A percentile compares a stretch with the other conserved stretches of the same genome.
Evolutionary conservation across 371 early-diverging fungal genomes (phyloP).

Genomic region (Amoeboaphelidium protococcarum): DNA sequence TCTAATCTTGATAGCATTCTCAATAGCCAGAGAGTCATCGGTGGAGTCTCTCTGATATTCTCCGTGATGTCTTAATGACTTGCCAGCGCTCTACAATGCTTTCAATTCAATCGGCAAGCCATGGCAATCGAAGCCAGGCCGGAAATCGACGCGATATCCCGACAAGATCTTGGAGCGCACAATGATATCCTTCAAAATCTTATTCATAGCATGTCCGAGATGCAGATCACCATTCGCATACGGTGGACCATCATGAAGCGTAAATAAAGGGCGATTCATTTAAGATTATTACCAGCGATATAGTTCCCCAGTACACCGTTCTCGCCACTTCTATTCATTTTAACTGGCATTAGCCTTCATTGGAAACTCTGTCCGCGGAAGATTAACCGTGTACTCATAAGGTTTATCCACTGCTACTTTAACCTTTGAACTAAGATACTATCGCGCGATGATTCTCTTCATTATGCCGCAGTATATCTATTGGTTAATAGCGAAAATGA

Average conservation of each 20-base stretch:
- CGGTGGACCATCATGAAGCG: constrained; percentile 88
- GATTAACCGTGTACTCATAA: constrained; percentile 29
- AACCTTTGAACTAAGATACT: too few species aligned
- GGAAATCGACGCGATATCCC: constrained; percentile 52
- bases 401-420: constrained; percentile 1
- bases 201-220: constrained; percentile 79
- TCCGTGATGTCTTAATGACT: too few species aligned
- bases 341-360: constrained; percentile 34
- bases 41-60: too few species aligned
- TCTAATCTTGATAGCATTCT: too few species aligned
- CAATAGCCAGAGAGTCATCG: too few species aligned
- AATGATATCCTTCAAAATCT: constrained; percentile 76
- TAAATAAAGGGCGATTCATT: constrained; percentile 13
- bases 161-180: constrained; percentile 59
- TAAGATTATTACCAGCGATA: background rate
- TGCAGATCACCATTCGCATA: constrained; percentile 88
- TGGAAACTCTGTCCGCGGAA: constrained; percentile 44
- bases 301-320: too few species aligned
- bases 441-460: too few species aligned
- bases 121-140: constrained; percentile 93
- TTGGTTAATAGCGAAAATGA: too few species aligned
- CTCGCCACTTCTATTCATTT: too few species aligned
- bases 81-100: constrained; percentile 25
- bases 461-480: too few species aligned
- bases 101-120: constrained; percentile 89